Evolutionary conservation across 805 yeast species (phyloP), one percentile per base, ranked within the genome.

Genomic region (Teunomyces funiuensis): DNA sequence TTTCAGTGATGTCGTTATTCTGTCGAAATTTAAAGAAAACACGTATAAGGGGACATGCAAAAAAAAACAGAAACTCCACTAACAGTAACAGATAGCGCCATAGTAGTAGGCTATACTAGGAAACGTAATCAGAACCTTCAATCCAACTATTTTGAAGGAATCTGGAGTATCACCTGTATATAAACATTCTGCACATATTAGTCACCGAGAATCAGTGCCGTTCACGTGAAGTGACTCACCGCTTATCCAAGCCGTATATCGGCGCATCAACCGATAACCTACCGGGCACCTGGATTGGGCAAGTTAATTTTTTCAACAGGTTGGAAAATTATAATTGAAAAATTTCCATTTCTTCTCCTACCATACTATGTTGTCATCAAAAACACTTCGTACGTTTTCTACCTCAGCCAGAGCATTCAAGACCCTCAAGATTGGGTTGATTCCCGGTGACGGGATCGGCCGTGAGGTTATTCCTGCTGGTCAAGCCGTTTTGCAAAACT

Each of bases 391-490:
- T 50, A 65, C 66, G 45, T 63, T 66, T 41, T 58, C 71, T 25
- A 53, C 67, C 26, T 44, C 69, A n/a, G 43, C 65, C 10, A 43
- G 55, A 8, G 47, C 63, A 18, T 49, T 58, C 46, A 68, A 65
- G 53, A 54, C 58, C 38, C 56, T 70, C 47, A 70, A 67, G 50
- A 70, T 70, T 40, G 84, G 87, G 45, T 76, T 93, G 60, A 90
- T 93, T 54, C 97, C 99, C 39, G 99, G 99, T 62, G 99, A 93
- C 65, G 99, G 99, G 51, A 93, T 93, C 54, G 99, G 99, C 42
- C 81, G 85, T 58, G 99, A 93, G 69, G 99, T 93, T 36, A 90
- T 93, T 46, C 99, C 99, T 47, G 96, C 98, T 33, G 99, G 99
- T 54, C 79, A 80, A 53, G 86, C 87, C 49, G 79, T 93, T 22